phyloP scores from a whole-genome alignment of 805 yeast species.

The Candida krabiensis region DNA sequence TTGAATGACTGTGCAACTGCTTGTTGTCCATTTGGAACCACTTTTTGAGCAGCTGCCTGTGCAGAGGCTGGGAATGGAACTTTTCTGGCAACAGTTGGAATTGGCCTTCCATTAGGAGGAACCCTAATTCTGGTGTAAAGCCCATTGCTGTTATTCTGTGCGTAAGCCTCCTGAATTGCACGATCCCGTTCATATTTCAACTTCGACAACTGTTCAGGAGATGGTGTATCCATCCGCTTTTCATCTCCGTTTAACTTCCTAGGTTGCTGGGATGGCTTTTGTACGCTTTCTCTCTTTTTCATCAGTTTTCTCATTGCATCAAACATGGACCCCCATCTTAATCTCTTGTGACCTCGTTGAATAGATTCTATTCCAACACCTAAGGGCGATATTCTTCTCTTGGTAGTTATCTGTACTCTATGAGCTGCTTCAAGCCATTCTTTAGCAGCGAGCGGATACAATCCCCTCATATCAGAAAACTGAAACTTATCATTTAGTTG shows the following conservation, averaged over 20 bases:
- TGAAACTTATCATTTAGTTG: constrained; percentile 90
- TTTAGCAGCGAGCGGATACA: constrained; percentile 78
- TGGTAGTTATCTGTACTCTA: constrained; percentile 82
- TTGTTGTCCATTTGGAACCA: constrained; percentile 4
- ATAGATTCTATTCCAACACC: constrained; percentile 93
- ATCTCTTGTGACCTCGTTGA: constrained; percentile 86
- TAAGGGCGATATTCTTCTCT: constrained; percentile 84
- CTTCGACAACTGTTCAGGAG: constrained; percentile 82
- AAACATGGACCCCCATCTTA: constrained; percentile 96
- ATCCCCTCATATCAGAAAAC: constrained; percentile 83
- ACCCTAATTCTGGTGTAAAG: constrained; percentile 24
- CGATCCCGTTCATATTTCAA: constrained; percentile 85
- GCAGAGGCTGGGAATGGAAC: constrained; percentile 8
- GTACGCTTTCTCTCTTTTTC: constrained; percentile 81
- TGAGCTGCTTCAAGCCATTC: constrained; percentile 92
- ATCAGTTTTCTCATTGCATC: constrained; percentile 91
- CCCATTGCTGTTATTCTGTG: constrained; percentile 29
- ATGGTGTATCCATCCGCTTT: constrained; percentile 51
- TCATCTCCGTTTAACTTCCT: constrained; percentile 30
- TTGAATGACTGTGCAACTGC: background rate
- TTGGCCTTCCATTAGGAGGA: constrained; percentile 18
- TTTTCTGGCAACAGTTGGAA: constrained; percentile 13
- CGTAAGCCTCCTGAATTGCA: constrained; percentile 73
- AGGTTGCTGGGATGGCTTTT: constrained; percentile 51
- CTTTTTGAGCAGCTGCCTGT: constrained; percentile 5